Evolutionary conservation across 129 eudicot genomes (phyloP).

Genomic region (Flaveria trinervia): DNA sequence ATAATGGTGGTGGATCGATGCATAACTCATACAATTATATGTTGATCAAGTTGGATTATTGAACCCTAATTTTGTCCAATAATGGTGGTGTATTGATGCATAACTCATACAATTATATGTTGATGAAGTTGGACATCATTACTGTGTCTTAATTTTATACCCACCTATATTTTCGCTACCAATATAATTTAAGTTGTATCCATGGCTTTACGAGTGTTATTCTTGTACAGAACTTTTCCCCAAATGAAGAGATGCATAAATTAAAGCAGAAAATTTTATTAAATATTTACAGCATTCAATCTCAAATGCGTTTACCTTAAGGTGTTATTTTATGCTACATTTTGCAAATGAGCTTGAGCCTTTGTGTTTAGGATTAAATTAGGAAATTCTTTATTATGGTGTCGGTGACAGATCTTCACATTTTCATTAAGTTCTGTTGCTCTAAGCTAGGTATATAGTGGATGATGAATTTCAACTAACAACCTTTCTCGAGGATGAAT

Average conservation of each 20-base stretch:
- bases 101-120: background rate
- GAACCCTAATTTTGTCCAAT: no score
- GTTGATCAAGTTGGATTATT: background rate
- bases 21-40: background rate
- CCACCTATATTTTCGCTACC: background rate
- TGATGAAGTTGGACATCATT: background rate
- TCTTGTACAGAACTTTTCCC: constrained; percentile 18
- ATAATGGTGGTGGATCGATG: no score
- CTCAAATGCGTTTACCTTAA: constrained; percentile 5
- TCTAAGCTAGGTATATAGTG: constrained; percentile 55
- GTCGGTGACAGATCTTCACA: background rate
- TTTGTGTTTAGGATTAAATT: background rate
- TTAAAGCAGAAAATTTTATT: background rate
- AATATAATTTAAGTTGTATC: background rate
- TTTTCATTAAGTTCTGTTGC: constrained; percentile 1
- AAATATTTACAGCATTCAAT: background rate
- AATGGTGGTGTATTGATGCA: no score
- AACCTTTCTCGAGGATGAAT: constrained; percentile 50
- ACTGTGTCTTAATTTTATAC: background rate
- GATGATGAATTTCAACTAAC: constrained; percentile 49
- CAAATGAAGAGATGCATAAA: background rate
- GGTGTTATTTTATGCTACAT: constrained; percentile 6
- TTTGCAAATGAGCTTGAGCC: background rate
- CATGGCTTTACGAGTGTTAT: constrained; percentile 6
- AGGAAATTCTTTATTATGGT: background rate